phyloP scores from a whole-genome alignment of 306 rosid species.

The Biancaea sappan region DNA sequence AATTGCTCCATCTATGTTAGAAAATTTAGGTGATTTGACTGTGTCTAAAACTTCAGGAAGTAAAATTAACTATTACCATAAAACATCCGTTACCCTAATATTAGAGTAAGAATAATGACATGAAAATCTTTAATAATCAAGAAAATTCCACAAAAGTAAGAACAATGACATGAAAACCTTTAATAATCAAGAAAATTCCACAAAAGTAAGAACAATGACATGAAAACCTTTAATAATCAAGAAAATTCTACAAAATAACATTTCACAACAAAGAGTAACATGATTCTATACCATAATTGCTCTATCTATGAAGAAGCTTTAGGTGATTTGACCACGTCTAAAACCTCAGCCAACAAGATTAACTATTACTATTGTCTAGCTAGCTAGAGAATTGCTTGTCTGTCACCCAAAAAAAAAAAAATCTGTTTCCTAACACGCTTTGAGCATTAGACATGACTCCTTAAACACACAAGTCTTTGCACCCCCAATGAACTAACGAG shows the following conservation, averaged over 20 bases:
- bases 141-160: no score
- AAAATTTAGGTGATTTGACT: neutral
- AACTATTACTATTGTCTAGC: conserved; percentile 1
- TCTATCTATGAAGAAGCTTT: neutral
- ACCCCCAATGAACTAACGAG: no score
- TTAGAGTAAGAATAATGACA: conserved; percentile 28
- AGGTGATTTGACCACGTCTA: neutral
- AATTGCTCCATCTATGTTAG: neutral
- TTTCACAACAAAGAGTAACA: conserved; percentile 21
- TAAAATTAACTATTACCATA: no score
- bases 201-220: conserved; percentile 30
- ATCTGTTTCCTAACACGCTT: neutral
- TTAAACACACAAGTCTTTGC: neutral
- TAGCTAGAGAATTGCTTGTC: conserved; percentile 10
- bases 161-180: conserved; percentile 25
- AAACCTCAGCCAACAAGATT: conserved; percentile 24
- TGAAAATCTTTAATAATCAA: conserved; percentile 19
- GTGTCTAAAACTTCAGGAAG: conserved; percentile 18
- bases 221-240: conserved; percentile 18
- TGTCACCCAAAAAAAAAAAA: neutral
- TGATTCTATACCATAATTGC: neutral
- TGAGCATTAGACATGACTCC: conserved; percentile 16
- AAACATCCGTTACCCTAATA: conserved; percentile 4
- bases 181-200: conserved; percentile 15
- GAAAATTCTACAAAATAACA: conserved; percentile 27